Evolutionary conservation across 2,329 filamentous ascomycete genomes (phyloP).

Genomic region (Epichloe gansuensis): DNA sequence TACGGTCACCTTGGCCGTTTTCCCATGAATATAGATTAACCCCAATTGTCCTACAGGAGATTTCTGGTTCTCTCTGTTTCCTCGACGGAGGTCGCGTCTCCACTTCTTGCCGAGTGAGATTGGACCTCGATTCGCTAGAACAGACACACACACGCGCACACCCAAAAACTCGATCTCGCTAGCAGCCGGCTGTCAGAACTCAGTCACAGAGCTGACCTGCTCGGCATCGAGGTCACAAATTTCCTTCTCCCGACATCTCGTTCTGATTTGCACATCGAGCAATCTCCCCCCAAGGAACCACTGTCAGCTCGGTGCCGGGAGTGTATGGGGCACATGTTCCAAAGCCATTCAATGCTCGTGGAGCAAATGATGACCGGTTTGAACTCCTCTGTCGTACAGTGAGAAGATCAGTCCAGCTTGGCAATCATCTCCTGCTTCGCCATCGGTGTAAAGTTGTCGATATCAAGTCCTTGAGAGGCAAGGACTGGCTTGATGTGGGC

Average conservation of each 20-base stretch:
- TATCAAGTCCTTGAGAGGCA: conserved; percentile 68
- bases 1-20: conserved; percentile 22
- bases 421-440: conserved; percentile 95
- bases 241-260: conserved; percentile 15
- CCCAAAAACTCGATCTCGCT: conserved; percentile 11
- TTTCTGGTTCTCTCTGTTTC: background rate
- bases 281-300: conserved; percentile 10
- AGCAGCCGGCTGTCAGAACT: conserved; percentile 6
- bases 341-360: conserved; percentile 17
- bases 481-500: conserved; percentile 65
- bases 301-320: conserved; percentile 18
- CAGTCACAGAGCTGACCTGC: conserved; percentile 5
- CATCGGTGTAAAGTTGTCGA: conserved; percentile 86
- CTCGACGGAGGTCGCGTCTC: conserved; percentile 1
- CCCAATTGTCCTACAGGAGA: conserved; percentile 6
- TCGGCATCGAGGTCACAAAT: conserved; percentile 17
- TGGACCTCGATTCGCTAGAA: conserved; percentile 8
- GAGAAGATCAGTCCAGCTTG: conserved; percentile 67
- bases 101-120: conserved; percentile 4
- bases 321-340: conserved; percentile 17
- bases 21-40: conserved; percentile 7
- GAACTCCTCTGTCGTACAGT: conserved; percentile 15
- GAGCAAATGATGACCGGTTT: conserved; percentile 19
- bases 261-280: conserved; percentile 16
- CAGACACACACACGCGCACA: conserved; percentile 8